These are phyloP conservation scores for Paxillus involutus DNA, from an alignment of 768 basidiomycete genomes.

Conservation along the genomic window DNA sequence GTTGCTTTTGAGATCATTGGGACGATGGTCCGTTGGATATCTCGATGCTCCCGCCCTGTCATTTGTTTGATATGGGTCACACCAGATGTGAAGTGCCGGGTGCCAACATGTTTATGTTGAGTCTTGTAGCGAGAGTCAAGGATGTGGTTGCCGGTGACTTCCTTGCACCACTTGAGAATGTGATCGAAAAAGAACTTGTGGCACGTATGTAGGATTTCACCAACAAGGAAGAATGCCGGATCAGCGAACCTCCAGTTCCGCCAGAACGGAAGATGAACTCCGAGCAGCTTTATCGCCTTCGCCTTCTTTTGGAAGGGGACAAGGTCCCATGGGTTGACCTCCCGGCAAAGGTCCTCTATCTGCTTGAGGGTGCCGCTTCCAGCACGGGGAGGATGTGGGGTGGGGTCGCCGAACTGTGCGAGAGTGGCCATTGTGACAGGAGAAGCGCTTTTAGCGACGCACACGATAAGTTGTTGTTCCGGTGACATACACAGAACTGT, in stretches of 20 bases:
- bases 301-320: constrained; percentile 14
- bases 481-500: no score
- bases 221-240: neutral
- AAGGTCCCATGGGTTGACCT: constrained; percentile 25
- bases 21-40: no score
- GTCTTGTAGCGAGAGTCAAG: no score
- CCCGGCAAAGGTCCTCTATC: neutral
- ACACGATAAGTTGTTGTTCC: constrained; percentile 9
- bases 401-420: constrained; percentile 10
- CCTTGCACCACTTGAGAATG: no score
- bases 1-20: no score
- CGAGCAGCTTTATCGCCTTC: neutral
- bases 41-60: no score
- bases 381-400: constrained; percentile 3
- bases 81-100: no score
- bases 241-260: neutral
- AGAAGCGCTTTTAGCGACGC: constrained; percentile 10
- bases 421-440: constrained; percentile 10
- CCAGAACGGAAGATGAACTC: neutral
- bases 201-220: neutral
- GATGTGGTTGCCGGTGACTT: no score
- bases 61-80: no score
- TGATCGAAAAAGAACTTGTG: no score
- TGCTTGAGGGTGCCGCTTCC: neutral
- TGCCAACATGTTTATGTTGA: no score